Evolutionary conservation across 768 basidiomycete species (phyloP).

Genomic region (Filobasidium wieringae): DNA sequence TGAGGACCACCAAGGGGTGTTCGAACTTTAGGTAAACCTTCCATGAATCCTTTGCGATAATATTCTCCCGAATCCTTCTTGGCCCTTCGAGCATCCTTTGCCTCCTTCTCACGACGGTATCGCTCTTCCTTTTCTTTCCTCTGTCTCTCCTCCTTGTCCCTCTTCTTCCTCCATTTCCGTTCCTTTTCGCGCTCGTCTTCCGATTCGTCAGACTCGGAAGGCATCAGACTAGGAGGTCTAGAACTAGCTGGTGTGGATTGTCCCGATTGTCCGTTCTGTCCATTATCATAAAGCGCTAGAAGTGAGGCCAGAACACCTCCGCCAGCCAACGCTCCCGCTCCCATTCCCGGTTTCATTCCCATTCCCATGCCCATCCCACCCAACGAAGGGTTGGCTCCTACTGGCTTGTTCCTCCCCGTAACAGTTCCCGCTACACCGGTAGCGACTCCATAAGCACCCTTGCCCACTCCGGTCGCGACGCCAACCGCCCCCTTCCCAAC

Average conservation of each 20-base stretch:
- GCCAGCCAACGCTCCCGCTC: slow-evolving; percentile 21
- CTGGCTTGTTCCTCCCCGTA: slow-evolving; percentile 18
- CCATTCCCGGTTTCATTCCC: slow-evolving; percentile 4
- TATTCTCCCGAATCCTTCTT: neutral
- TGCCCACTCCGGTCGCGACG: slow-evolving; percentile 9
- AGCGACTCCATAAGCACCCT: neutral
- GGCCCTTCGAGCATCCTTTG: neutral
- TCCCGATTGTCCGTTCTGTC: slow-evolving; percentile 22
- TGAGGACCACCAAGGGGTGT: neutral
- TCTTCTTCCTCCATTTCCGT: slow-evolving; percentile 21
- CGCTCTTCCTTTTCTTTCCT: slow-evolving; percentile 9
- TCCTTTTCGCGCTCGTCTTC: slow-evolving; percentile 26
- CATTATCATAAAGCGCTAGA: slow-evolving; percentile 49
- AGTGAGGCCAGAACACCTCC: slow-evolving; percentile 57
- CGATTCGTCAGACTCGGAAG: slow-evolving; percentile 14
- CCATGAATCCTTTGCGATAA: neutral
- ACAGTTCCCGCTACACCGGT: slow-evolving; percentile 9
- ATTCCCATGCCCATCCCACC: slow-evolving; percentile 12
- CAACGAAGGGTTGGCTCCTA: neutral
- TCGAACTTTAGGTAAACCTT: neutral
- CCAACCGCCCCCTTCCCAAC: neutral
- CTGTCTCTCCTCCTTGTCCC: slow-evolving; percentile 19
- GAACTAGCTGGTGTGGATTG: slow-evolving; percentile 33
- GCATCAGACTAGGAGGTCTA: slow-evolving; percentile 27
- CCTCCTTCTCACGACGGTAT: neutral